A percentile compares a stretch with the other conserved stretches of the same genome.
phyloP scores from a whole-genome alignment of 2,329 filamentous ascomycete species.

The Dichotomopilus funicola region DNA sequence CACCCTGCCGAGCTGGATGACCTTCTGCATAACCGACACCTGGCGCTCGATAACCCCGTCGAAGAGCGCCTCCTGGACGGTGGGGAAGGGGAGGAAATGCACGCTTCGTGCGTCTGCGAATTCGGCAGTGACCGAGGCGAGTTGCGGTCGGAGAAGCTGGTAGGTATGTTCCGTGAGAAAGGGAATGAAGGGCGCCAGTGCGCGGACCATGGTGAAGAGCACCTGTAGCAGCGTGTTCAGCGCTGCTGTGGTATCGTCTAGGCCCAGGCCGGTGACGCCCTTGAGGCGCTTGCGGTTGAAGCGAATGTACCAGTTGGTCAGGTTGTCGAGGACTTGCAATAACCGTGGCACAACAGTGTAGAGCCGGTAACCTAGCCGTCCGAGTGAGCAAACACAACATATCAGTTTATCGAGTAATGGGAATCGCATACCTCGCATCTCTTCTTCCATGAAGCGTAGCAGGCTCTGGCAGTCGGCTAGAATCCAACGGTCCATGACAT shows the following conservation, averaged over 20 bases:
- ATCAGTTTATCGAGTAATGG: too few species aligned
- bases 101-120: constrained; percentile 66
- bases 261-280: constrained; percentile 76
- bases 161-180: constrained; percentile 96
- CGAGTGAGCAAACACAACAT: constrained; percentile 9
- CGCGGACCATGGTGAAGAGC: constrained; percentile 78
- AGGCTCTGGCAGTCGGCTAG: constrained; percentile 86
- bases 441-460: constrained; percentile 82
- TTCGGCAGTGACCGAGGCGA: constrained; percentile 70
- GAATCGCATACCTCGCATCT: constrained; percentile 70
- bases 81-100: constrained; percentile 86
- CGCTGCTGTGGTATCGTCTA: constrained; percentile 62
- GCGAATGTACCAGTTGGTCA: constrained; percentile 97
- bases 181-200: constrained; percentile 86
- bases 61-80: constrained; percentile 81
- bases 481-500: constrained; percentile 96
- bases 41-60: constrained; percentile 78
- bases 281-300: constrained; percentile 89
- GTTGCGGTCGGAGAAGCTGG: constrained; percentile 51
- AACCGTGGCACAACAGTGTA: constrained; percentile 89
- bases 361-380: constrained; percentile 54
- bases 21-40: constrained; percentile 84
- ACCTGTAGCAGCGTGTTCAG: constrained; percentile 93
- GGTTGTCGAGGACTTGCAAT: constrained; percentile 82
- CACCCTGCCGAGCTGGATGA: constrained; percentile 83